Base-by-base conservation (phyloP, 345 rosid species). In the Pistacia atlantica region DNA sequence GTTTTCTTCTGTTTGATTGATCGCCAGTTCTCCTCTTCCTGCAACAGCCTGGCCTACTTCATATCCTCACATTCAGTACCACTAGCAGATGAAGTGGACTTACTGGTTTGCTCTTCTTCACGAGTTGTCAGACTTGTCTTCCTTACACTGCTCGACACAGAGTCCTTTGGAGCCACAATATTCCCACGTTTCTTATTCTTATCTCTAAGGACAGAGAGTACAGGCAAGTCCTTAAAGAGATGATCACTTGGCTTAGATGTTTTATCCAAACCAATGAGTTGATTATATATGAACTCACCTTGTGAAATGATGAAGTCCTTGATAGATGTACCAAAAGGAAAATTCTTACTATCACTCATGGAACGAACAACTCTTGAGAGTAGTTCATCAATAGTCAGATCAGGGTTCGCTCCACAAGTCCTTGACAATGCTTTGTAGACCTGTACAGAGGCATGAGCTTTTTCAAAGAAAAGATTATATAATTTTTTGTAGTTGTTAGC, bases 21-120 rank as follows among this genome's bases (percentile, higher is more conserved):
- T n/a, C 77, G 71, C 90, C 96, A 90, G 37, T 83, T 78, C 81
- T 90, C 98, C 69, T 89, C 92, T 80, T 92, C 93, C 72, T 89
- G 95, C 78, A 90, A 48, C 54, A 93, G 35, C 74, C 79, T 89
- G 13, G 93, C 98, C 71, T 82, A 69, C 67, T 84, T 93, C 37
- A 71, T 71, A 76, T 91, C 90, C 73, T 79, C 85, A 69, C 89
- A 93, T 45, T 85, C 91, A 75, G 65, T 74, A 11, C 64, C 78
- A 73, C 35, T 56, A 72, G 63, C 68, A 69, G 78, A 69, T 57
- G 78, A 67, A 72, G 35, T 57, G 56, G 81, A 37, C 68, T 72
- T 67, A 77, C 71, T 69, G 11, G 48, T 65, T 70, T n/a, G 17
- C 64, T 68, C 75, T 67, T 76, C 77, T 51, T 77, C 85, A 33